Base-by-base conservation (phyloP, 2,329 filamentous ascomycete genomes). In the Colletotrichum theobromicola region DNA sequence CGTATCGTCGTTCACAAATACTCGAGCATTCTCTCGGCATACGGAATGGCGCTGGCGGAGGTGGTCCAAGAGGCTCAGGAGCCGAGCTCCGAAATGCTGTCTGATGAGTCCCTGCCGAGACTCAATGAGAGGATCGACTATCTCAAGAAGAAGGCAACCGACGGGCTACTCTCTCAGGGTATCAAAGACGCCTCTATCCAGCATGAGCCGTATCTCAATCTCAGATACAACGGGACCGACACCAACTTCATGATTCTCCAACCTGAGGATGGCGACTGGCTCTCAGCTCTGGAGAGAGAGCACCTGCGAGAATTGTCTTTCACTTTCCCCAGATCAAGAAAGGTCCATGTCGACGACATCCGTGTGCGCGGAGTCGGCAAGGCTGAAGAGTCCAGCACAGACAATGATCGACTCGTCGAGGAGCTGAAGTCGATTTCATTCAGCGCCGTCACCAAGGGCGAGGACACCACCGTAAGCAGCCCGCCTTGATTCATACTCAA, bases 161-260 rank as follows among this genome's bases (percentile, higher is more conserved):
- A 77, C 16, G 71, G 89, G 30, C 83, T 87, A 12, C 80, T 87
- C 28, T 34, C 57, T 26, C 71, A 73, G 28, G 66, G 71, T 24
- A 70, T 73, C 6, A 34, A 60, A 0, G 3, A 53, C 9, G 28
- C 42, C 21, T 61, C 55, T 6, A 70, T 73, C 18, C 21, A 50
- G 8, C 24, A 53, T 18, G 83, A 87, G 57, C 80, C 77, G 5
- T 87, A 84, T 68, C 79, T 88, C 10, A 87, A 87, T 72, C 83
- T 88, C 80, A 80, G 85, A 6, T 88, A 88, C 34, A 79, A 82
- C 1, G 86, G 86, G 6, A 84, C 83, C 4, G 85, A 86, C 35
- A 88, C 84, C 0, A 81, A 81, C 0, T 78, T 88, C 4, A 88
- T 87, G 82, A 85, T 87, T 5, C 71, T 80, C 0, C 77, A 77